Base-by-base conservation (phyloP, 495 filamentous ascomycete species). In the Podospora comata region DNA sequence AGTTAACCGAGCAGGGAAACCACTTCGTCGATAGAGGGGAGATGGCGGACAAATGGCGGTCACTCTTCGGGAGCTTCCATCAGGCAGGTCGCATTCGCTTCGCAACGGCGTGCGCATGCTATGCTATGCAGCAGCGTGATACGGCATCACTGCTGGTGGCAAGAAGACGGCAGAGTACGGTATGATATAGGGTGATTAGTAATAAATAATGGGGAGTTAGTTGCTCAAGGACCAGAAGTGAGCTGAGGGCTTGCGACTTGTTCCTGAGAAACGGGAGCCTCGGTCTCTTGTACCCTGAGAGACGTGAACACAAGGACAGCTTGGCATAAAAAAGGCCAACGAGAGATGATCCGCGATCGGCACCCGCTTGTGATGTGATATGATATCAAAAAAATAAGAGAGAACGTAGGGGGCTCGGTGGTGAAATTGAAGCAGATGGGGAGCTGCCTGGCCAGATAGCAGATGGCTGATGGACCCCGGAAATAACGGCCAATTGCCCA, bases 1-100 rank as follows among this genome's bases (percentile, higher is more conserved):
- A 68, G 65, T 71, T 71, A 70, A 65, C 75, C 75, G 60, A 72
- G 73, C 65, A 71, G 64, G 75, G 76, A 70, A 76, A 72, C 60
- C 74, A 74, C 73, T 70, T 74, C 73, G 75, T 60, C 32, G 64
- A 60, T 65, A 44, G 62, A 55, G 34, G 62, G 65, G 64, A 63
- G 61, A 64, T 60, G 67, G 65, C 74, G 69, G 72, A 32, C 66
- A 65, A 62, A 67, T 67, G 65, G 65, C 60, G 62, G 66, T 59
- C 56, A 68, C 56, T 19, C 65, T 71, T 48, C 4, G 27, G 19
- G 19, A 18, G 27, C 18, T 63, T 48, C 18, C 30, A 63, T 59
- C 60, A 18, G 61, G 53, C 13, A 53, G 26, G 67, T 69, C 66
- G 30, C 64, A 67, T 65, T 70, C 65, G 71, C 67, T 61, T 65